These are phyloP conservation scores for Solanum dulcamara DNA, from an alignment of 257 asterid species.

Conservation along the genomic window DNA sequence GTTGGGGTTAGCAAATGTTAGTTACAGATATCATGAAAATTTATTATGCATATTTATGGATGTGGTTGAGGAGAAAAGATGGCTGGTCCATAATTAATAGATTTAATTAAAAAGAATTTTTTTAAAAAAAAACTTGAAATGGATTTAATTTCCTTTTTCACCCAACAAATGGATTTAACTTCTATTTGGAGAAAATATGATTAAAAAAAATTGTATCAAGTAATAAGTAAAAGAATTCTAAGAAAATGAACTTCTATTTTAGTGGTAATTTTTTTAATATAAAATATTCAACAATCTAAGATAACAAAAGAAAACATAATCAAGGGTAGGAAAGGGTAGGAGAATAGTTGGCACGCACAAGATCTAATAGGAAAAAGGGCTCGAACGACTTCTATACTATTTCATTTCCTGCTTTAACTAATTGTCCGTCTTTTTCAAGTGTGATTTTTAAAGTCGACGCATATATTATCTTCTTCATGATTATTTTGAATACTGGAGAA, in stretches of 20 bases:
- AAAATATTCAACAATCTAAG: neutral
- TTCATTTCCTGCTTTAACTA: too few relatives aligned
- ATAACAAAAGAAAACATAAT: neutral
- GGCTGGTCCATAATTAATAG: neutral
- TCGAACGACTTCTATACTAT: neutral
- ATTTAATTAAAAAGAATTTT: neutral
- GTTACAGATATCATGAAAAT: neutral
- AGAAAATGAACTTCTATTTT: neutral
- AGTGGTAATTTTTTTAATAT: neutral
- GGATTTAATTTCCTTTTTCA: neutral
- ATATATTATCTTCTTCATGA: neutral
- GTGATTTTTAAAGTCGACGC: too few relatives aligned
- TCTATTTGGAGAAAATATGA: neutral
- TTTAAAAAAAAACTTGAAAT: neutral
- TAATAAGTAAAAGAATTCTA: neutral
- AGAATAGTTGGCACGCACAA: neutral
- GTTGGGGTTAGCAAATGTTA: too few relatives aligned
- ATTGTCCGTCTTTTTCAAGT: too few relatives aligned
- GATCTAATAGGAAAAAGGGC: neutral
- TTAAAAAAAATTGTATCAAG: too few relatives aligned
- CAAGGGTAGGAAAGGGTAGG: neutral
- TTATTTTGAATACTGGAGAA: neutral
- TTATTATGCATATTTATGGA: neutral
- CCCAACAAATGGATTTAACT: neutral
- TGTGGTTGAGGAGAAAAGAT: neutral